These are phyloP conservation scores for Melanopsichium pennsylvanicum DNA, from an alignment of 1,284 basidiomycete species.

Conservation along the genomic window DNA sequence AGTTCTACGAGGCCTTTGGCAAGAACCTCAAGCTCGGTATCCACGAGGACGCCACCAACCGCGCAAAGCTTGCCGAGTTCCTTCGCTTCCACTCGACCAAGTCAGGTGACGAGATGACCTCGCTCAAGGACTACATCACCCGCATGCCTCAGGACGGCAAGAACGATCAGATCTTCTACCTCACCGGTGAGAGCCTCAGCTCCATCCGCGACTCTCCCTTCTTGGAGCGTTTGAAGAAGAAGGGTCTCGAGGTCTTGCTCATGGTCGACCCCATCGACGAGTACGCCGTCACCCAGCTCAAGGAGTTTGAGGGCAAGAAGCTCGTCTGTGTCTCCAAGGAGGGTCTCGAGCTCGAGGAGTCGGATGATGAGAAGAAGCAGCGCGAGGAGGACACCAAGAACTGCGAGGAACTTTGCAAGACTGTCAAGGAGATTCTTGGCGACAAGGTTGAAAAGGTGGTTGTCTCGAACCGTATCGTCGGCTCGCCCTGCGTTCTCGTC, in stretches of 20 bases:
- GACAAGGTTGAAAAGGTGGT: conserved; percentile 99
- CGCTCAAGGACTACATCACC: conserved; percentile 99
- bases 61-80: conserved; percentile 99
- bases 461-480: conserved; percentile 82
- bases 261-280: conserved; percentile 80
- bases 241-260: conserved; percentile 97
- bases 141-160: conserved; percentile 99
- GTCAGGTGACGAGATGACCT: conserved; percentile 87
- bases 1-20: conserved; percentile 88
- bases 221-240: conserved; percentile 99
- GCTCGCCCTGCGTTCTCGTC: conserved; percentile 70
- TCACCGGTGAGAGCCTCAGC: conserved; percentile 95
- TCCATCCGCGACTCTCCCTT: conserved; percentile 94
- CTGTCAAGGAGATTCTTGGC: conserved; percentile 97
- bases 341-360: conserved; percentile 98
- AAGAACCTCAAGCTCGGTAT: conserved; percentile 80
- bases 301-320: conserved; percentile 99
- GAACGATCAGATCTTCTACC: conserved; percentile 88
- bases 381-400: conserved; percentile 87
- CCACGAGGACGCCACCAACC: conserved; percentile 98
- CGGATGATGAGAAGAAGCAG: conserved; percentile 91
- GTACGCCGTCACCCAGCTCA: conserved; percentile 83
- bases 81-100: conserved; percentile 98
- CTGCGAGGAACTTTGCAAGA: conserved; percentile 88
- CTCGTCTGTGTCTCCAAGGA: conserved; percentile 98